Conservation (phyloP, 441 rosid species). For the Omphalea diandra region DNA sequence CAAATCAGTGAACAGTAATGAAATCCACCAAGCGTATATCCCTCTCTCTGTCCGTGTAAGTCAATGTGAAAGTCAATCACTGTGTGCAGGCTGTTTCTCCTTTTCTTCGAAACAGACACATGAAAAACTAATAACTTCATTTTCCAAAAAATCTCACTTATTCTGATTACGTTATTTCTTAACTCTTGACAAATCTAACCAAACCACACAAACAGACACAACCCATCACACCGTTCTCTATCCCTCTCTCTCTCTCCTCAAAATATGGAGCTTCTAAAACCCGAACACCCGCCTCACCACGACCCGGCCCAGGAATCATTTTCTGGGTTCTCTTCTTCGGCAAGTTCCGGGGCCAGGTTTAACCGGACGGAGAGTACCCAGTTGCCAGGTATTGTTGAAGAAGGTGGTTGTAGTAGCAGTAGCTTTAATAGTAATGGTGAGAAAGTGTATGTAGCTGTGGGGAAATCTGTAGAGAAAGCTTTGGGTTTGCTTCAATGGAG, state of each 20-base stretch:
- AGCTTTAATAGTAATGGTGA: slow-evolving; percentile 14
- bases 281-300: slow-evolving; percentile 29
- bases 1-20: too few species aligned
- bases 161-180: background rate
- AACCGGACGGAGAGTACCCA: slow-evolving; percentile 22
- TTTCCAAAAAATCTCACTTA: slow-evolving; percentile 9
- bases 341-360: slow-evolving; percentile 8
- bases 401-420: slow-evolving; percentile 9
- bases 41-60: too few species aligned
- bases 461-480: slow-evolving; percentile 48
- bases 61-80: too few species aligned
- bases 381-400: slow-evolving; percentile 36
- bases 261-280: slow-evolving; percentile 39
- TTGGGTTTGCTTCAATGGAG: slow-evolving; percentile 50
- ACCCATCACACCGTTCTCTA: background rate
- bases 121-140: too few species aligned
- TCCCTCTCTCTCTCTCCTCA: background rate
- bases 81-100: too few species aligned
- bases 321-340: slow-evolving; percentile 26
- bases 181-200: too few species aligned
- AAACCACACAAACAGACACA: too few species aligned
- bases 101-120: slow-evolving; percentile 6
- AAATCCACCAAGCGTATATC: too few species aligned
- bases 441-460: slow-evolving; percentile 58
- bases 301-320: slow-evolving; percentile 22